A percentile compares a stretch with the other conserved stretches of the same genome.
Evolutionary conservation across 805 yeast genomes (phyloP).

Genomic region (Sugiyamaella chiloensis): DNA sequence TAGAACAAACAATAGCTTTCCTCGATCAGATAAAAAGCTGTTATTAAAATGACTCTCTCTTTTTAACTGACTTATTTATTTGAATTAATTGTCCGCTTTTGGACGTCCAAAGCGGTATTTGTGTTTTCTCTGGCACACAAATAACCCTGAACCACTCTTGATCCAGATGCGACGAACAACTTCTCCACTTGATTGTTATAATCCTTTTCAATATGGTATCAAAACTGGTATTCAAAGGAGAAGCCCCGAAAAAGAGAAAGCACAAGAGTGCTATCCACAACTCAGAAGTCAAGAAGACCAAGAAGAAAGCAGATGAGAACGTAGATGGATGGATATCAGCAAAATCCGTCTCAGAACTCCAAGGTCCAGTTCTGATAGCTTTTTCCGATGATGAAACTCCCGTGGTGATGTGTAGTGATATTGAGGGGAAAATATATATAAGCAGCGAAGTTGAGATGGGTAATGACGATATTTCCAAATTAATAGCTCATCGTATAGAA

Average conservation of each 20-base stretch:
- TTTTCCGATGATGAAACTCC: slow-evolving; percentile 12
- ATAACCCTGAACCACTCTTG: no score
- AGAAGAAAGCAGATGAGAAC: neutral
- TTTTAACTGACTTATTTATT: no score
- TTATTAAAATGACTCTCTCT: no score
- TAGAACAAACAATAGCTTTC: no score
- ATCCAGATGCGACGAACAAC: no score
- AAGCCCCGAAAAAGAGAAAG: slow-evolving; percentile 26
- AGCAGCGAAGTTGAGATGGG: slow-evolving; percentile 22
- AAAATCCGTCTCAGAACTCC: slow-evolving; percentile 26
- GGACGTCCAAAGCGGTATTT: no score
- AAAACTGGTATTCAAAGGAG: slow-evolving; percentile 39
- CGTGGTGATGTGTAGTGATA: slow-evolving; percentile 24
- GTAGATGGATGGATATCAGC: slow-evolving; percentile 33
- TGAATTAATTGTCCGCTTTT: no score
- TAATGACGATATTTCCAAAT: neutral
- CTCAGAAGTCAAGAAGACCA: neutral
- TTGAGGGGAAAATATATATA: slow-evolving; percentile 25
- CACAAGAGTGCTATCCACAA: slow-evolving; percentile 9
- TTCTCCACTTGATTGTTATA: no score
- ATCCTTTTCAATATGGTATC: slow-evolving; percentile 42
- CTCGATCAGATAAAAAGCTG: no score
- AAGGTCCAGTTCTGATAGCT: slow-evolving; percentile 36
- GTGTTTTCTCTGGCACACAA: no score
- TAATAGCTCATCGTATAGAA: slow-evolving; percentile 25